Evolutionary conservation across 2,329 filamentous ascomycete genomes (phyloP), one percentile per base, ranked within the genome.

Genomic region (Fusarium burgessii): DNA sequence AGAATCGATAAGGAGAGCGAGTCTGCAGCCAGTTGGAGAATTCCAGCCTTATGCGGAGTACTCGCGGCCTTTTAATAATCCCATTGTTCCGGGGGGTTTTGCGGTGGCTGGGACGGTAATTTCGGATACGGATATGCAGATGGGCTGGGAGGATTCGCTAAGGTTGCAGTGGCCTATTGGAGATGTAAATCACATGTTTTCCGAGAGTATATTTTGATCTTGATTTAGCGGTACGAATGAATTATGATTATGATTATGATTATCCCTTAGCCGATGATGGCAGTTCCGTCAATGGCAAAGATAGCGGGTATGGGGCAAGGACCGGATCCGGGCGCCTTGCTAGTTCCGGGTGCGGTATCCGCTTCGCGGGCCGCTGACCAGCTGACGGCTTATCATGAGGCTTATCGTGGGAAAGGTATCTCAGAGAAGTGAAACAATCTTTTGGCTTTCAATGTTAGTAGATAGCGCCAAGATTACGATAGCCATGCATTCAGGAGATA

Each of bases 151-250:
- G n/a, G 67, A 70, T 33, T 62, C 67, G 10, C 25, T 71, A 13
- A 41, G 62, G 2, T 38, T 70, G 6, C 67, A 70, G 23, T 70
- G 67, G 67, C 67, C 67, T 5, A 56, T 70, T 13, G 67, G 67
- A 2, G 67, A 70, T 25, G 67, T 71, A 6, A 71, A 67, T 15
- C 66, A 70, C 35, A 71, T 70, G 67, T 70, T 70, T 43, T 62
- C 67, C 4, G 67, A 70, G 42, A 62, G 42, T 18, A 72, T 62
- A 2, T 69, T 69, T 52, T 51, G 47, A 51, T 36, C 6, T 5
- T n/a, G 6, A 2, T n/a, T 36, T 58, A 70, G 56, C n/a, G 9
- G 8, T 15, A 29, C 10, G 2, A 15, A 38, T 42, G 15, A 55
- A 25, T 43, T 40, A 29, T 6, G 12, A 33, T 35, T 23, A 15